Base-by-base conservation (phyloP, 352 stramenopile genomes). In the Phytopythium oedochilum region DNA sequence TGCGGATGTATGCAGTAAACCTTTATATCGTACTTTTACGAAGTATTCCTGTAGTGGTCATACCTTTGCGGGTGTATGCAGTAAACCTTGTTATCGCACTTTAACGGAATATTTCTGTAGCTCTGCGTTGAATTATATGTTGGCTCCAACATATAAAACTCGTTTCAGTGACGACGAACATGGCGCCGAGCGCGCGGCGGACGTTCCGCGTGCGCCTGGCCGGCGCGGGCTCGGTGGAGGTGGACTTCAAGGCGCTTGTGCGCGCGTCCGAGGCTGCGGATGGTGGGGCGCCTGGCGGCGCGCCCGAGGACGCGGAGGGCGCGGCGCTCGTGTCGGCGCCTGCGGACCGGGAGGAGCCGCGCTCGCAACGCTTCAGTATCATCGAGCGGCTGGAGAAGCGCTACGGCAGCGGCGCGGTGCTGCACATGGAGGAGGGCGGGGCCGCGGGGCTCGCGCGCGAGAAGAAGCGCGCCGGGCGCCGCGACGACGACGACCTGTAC, bases 341-440 rank as follows among this genome's bases (percentile, higher is more conserved):
- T 17, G 49, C 57, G 25, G 72, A 3, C n/a, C 15, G 12, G 25
- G 53, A 53, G 45, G 59, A 36, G 45, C 53, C 44, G 53, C 61
- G 70, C 2, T 68, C 70, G 18, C 61, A 89, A 63, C 79, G 81
- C 25, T 94, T 87, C 55, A 88, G 90, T 54, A 94, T 94, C 65
- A 94, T 94, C 49, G 85, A 94, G 53, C 77, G 84, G 20, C 63
- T 94, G 23, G 85, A 94, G 60, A 92, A 94, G 54, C 78, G 85
- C 3, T 94, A 94, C 46, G 85, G 85, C 29, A 68, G 78, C 20
- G 85, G 85, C 7, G 69, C 78, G 2, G 67, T 91, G 51, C 59
- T 92, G 14, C 72, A 86, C 6, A 0, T 32, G 14, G 42, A 29
- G 23, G 25, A 22, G 4, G 74, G 75, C 31, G 56, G 55, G n/a